Base-by-base conservation (phyloP, 768 basidiomycete genomes). In the Suillus hirtellus region DNA sequence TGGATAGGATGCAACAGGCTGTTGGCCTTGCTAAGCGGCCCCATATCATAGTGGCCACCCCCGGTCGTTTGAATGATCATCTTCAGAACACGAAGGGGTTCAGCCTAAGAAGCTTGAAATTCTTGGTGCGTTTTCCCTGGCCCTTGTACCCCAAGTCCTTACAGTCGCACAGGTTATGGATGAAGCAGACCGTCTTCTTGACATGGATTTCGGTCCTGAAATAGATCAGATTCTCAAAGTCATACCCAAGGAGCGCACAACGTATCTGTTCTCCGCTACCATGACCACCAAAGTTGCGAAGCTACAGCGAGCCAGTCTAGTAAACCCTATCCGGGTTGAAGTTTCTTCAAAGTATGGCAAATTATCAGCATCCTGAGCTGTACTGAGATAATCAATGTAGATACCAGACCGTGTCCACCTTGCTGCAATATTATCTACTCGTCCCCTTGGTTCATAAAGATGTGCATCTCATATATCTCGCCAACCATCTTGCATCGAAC, bases 231-330 rank as follows among this genome's bases (percentile, higher is more conserved):
- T 99, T 70, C 83, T 99, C 42, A 96, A 96, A 77, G 86, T 93
- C 44, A 89, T 99, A 66, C 97, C 96, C 24, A 93, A 88, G 71
- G 96, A 98, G 69, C 86, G 97, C 12, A 92, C 90, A 37, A 99
- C 97, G 3, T 98, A 95, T 72, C 84, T 99, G 1, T 99, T 95
- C 79, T 98, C 96, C 14, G 97, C 96, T 7, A 99, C 96, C 24
- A 99, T 99, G 96, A 96, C 97, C 12, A 95, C 94, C 15, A 99
- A 98, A 78, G 95, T 99, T 4, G 94, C 92, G 12, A 98, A 98
- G 76, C 81, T 99, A 12, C 96, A 99, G 74, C 80, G 96, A 60
- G 96, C 97, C 38, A 95, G 93, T 80, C 80, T 99, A 71, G 85
- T 86, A 38, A 95, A 96, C 72, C 97, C 97, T n/a, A 87, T 96